Evolutionary conservation across 106 monocot species (phyloP).

Genomic region (Vanilla planifolia): DNA sequence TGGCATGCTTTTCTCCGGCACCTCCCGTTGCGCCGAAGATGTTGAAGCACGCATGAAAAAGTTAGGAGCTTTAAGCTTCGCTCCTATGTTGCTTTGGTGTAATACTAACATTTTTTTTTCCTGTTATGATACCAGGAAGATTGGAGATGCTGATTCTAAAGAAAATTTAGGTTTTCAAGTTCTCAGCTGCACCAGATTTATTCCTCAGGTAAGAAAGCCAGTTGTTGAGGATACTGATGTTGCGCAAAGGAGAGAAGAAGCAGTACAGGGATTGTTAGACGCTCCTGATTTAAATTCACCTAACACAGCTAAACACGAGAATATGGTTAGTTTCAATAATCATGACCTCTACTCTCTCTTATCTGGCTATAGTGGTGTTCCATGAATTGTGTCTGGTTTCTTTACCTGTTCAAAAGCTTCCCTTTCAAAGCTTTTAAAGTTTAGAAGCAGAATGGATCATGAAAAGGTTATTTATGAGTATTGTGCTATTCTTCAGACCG

Average conservation of each 20-base stretch:
- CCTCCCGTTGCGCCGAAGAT: conserved; percentile 15
- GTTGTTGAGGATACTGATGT: conserved; percentile 6
- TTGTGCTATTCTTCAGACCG: neutral
- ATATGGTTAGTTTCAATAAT: conserved; percentile 16
- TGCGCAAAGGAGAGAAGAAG: conserved; percentile 7
- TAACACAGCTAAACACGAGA: conserved; percentile 5
- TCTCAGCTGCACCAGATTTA: neutral
- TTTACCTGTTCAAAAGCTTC: neutral
- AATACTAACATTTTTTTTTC: too few relatives aligned
- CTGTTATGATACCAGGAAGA: conserved; percentile 18
- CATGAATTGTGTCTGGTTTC: neutral
- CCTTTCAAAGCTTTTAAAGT: too few relatives aligned
- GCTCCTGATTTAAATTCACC: conserved; percentile 7
- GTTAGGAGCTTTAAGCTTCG: conserved; percentile 18
- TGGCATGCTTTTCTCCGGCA: conserved; percentile 41
- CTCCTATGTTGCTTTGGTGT: neutral
- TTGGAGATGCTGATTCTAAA: conserved; percentile 4
- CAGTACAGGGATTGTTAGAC: neutral
- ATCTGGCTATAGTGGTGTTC: neutral
- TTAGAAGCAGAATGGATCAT: neutral
- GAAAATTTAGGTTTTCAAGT: neutral
- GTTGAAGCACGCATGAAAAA: conserved; percentile 15
- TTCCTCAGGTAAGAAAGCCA: conserved; percentile 7
- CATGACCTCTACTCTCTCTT: neutral
- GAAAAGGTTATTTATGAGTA: neutral